Evolutionary conservation across 2,329 filamentous ascomycete genomes (phyloP).

Genomic region (Beauveria pseudobassiana): DNA sequence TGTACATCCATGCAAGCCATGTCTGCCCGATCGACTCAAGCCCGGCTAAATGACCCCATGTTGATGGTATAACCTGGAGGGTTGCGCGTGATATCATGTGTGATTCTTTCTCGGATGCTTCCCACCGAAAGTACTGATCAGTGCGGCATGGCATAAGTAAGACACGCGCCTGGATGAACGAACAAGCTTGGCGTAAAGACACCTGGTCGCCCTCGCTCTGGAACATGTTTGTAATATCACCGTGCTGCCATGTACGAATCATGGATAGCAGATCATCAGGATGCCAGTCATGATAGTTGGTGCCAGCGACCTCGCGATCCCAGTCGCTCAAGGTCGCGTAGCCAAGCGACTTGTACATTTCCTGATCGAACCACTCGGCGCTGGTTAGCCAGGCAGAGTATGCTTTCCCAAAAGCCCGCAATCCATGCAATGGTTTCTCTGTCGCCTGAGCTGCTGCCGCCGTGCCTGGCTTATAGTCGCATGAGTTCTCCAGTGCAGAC

Average conservation of each 20-base stretch:
- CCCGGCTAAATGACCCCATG: conserved; percentile 31
- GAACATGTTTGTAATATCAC: conserved; percentile 23
- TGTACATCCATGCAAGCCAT: conserved; percentile 22
- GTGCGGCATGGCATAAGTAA: conserved; percentile 55
- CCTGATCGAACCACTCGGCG: conserved; percentile 36
- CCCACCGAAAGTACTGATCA: conserved; percentile 56
- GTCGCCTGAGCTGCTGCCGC: no score
- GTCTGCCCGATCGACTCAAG: conserved; percentile 21
- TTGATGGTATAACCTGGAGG: conserved; percentile 26
- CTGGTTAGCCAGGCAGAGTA: conserved; percentile 41
- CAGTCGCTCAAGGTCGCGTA: conserved; percentile 31
- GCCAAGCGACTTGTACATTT: conserved; percentile 29
- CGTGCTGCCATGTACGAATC: conserved; percentile 38
- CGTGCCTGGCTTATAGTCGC: conserved; percentile 32
- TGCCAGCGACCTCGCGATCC: conserved; percentile 21
- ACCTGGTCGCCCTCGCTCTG: background rate
- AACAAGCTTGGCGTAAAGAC: conserved; percentile 44
- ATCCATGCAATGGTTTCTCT: no score
- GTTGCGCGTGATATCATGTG: conserved; percentile 20
- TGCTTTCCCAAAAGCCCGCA: conserved; percentile 36
- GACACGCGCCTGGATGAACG: conserved; percentile 53
- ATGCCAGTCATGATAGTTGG: conserved; percentile 31
- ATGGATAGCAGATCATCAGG: conserved; percentile 35
- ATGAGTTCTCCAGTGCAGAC: conserved; percentile 30
- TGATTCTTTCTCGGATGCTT: conserved; percentile 26